Evolutionary conservation across 768 basidiomycete species (phyloP).

Genomic region (Cystobasidium onofrii): DNA sequence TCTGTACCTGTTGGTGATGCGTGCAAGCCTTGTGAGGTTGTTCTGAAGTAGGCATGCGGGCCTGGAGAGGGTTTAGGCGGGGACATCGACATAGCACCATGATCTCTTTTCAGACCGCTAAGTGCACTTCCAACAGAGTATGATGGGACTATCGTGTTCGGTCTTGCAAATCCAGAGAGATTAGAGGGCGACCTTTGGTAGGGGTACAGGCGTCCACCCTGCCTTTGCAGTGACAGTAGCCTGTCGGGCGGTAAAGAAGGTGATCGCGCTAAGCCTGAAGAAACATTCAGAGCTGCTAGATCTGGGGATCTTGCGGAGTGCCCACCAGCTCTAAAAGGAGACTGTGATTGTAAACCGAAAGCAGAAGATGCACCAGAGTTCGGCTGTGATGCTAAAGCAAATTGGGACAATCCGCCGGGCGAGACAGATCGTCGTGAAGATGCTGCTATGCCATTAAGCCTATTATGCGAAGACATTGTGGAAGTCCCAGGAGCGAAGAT

Average conservation of each 20-base stretch:
- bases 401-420: conserved; percentile 4
- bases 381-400: not conserved
- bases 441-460: not conserved
- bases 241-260: conserved; percentile 11
- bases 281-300: conserved; percentile 14
- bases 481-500: conserved; percentile 8
- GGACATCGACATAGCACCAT: not conserved
- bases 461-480: not conserved
- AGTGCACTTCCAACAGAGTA: conserved; percentile 8
- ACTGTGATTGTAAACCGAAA: conserved; percentile 27
- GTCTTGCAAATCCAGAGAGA: not conserved
- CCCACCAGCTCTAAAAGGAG: conserved; percentile 16
- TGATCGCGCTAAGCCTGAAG: conserved; percentile 10
- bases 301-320: not conserved
- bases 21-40: not conserved
- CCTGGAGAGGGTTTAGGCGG: conserved; percentile 12
- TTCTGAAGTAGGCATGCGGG: not conserved
- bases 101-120: not conserved
- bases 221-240: not conserved
- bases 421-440: conserved; percentile 17
- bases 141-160: not conserved
- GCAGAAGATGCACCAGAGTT: not conserved
- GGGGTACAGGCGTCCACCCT: conserved; percentile 5
- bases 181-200: conserved; percentile 19
- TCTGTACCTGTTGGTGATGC: conserved; percentile 13